These are phyloP conservation scores for Diplodia sapinea DNA, from an alignment of 2,329 filamentous ascomycete species.

Conservation along the genomic window DNA sequence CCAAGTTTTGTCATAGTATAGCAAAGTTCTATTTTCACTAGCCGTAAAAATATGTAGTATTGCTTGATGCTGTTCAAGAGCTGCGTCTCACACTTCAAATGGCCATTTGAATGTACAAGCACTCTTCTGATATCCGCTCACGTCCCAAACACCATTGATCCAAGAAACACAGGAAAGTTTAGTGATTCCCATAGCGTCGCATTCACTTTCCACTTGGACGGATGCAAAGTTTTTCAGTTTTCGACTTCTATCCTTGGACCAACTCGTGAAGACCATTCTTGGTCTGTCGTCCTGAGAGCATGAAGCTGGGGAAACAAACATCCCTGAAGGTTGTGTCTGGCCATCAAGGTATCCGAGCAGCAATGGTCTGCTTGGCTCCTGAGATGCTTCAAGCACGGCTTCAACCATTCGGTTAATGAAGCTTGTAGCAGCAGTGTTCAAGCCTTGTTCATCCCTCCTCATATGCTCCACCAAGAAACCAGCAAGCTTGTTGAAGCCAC, in stretches of 20 bases:
- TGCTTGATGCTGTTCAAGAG: not conserved
- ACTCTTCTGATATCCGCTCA: conserved; percentile 7
- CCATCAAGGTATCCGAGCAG: conserved; percentile 30
- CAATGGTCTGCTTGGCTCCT: conserved; percentile 28
- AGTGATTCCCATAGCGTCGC: not conserved
- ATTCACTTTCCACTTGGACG: conserved; percentile 31
- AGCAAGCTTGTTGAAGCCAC: conserved; percentile 5
- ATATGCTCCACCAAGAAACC: conserved; percentile 11
- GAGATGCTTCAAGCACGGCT: conserved; percentile 31
- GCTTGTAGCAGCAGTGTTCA: conserved; percentile 13
- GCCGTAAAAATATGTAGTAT: too few species aligned
- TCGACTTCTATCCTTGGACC: conserved; percentile 30
- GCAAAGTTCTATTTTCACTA: too few species aligned
- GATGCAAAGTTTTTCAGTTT: conserved; percentile 33
- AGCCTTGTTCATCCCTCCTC: conserved; percentile 4
- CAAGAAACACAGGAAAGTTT: conserved; percentile 30
- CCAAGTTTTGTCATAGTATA: too few species aligned
- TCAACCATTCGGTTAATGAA: conserved; percentile 32
- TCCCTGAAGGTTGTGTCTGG: conserved; percentile 20
- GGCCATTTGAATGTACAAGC: conserved; percentile 4
- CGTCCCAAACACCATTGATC: conserved; percentile 36
- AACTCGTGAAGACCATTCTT: conserved; percentile 34
- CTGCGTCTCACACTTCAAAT: conserved; percentile 1
- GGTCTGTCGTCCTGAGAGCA: not conserved
- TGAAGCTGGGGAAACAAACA: conserved; percentile 32